These are phyloP conservation scores for Ceratobasidium sp. DNA, from an alignment of 1,284 basidiomycete genomes.

Conservation along the genomic window DNA sequence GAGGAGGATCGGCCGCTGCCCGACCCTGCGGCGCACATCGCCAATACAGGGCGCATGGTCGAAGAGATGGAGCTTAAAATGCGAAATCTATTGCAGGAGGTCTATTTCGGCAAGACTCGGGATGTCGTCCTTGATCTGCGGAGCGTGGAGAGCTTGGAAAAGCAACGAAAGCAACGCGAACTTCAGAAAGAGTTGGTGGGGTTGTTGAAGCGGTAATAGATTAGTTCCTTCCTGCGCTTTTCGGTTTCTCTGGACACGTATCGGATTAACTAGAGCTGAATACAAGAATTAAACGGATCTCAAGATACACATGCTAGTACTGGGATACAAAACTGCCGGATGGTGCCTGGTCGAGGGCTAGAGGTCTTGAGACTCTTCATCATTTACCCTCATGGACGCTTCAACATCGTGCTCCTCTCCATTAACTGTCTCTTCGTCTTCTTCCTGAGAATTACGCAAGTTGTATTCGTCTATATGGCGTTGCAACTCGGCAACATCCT, in stretches of 20 bases:
- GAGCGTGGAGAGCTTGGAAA: slow-evolving; percentile 85
- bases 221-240: not conserved
- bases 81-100: slow-evolving; percentile 94
- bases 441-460: slow-evolving; percentile 1
- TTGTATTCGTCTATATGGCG: slow-evolving; percentile 23
- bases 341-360: not conserved
- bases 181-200: slow-evolving; percentile 94
- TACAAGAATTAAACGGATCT: slow-evolving; percentile 3
- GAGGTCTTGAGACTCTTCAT: slow-evolving; percentile 23
- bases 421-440: not conserved
- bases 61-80: slow-evolving; percentile 99
- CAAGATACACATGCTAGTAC: slow-evolving; percentile 4
- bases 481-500: slow-evolving; percentile 11
- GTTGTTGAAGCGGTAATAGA: slow-evolving; percentile 63
- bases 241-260: slow-evolving; percentile 15
- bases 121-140: slow-evolving; percentile 93
- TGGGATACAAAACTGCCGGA: too few species aligned
- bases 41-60: slow-evolving; percentile 91
- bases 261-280: slow-evolving; percentile 17
- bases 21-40: slow-evolving; percentile 81
- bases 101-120: slow-evolving; percentile 98
- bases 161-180: slow-evolving; percentile 79
- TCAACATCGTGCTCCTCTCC: slow-evolving; percentile 4
- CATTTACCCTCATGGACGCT: not conserved
- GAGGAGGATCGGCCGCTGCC: slow-evolving; percentile 87